phyloP scores from a whole-genome alignment of 441 rosid genomes.

The Aleurites moluccanus region DNA sequence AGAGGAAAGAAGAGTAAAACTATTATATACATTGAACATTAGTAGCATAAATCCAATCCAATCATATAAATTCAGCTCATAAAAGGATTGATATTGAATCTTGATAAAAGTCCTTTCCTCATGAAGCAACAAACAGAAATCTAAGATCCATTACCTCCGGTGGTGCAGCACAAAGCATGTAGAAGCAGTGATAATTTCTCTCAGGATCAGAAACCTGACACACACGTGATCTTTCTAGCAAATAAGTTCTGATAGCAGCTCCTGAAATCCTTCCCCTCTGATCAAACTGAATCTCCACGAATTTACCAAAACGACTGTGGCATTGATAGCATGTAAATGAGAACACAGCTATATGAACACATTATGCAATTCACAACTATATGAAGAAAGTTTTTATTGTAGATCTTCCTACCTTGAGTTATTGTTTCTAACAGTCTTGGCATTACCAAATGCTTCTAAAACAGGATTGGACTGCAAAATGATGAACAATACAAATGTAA shows the following conservation, averaged over 20 bases:
- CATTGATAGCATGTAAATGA: slow-evolving; percentile 28
- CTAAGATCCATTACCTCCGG: slow-evolving; percentile 56
- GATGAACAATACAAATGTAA: slow-evolving; percentile 17
- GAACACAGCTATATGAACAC: slow-evolving; percentile 10
- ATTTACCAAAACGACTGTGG: slow-evolving; percentile 95
- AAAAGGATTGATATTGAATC: not conserved
- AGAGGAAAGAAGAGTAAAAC: not conserved
- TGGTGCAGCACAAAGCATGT: slow-evolving; percentile 99
- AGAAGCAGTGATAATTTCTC: slow-evolving; percentile 99
- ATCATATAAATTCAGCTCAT: not conserved
- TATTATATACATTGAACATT: not conserved
- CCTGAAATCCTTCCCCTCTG: slow-evolving; percentile 85
- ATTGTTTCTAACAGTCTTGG: slow-evolving; percentile 98
- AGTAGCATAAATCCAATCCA: not conserved
- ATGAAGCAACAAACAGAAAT: not conserved
- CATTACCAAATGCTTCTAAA: slow-evolving; percentile 98
- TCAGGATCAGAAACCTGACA: slow-evolving; percentile 98
- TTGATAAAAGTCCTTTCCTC: not conserved
- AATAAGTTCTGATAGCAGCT: slow-evolving; percentile 97
- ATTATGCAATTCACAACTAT: slow-evolving; percentile 19
- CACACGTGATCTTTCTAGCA: slow-evolving; percentile 97
- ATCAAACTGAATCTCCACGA: slow-evolving; percentile 98
- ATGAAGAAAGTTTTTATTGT: not conserved
- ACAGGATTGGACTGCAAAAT: slow-evolving; percentile 98
- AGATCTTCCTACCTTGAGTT: slow-evolving; percentile 76